Percentiles rank a stretch among this genome's conserved stretches.
Conservation (phyloP, 2,329 filamentous ascomycete species). For the Colletotrichum sp. region DNA sequence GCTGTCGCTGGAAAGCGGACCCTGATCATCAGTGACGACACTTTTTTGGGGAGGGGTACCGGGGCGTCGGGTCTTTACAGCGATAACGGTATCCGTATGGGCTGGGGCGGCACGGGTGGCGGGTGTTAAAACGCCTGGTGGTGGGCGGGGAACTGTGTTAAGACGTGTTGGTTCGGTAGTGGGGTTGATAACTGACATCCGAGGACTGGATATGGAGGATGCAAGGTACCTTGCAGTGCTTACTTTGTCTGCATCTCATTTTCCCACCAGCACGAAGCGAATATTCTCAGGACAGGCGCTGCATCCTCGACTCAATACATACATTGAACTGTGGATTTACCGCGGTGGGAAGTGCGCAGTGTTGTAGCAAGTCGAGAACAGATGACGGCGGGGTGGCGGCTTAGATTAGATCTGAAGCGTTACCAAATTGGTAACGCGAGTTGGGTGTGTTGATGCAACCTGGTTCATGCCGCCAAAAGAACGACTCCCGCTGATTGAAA, state of each 20-base stretch:
- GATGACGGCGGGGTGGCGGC: neutral
- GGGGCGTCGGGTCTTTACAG: neutral
- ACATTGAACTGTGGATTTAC: neutral
- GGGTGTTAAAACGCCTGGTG: neutral
- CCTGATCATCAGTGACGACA: neutral
- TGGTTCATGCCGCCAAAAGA: neutral
- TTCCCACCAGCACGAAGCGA: neutral
- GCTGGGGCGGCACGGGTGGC: neutral
- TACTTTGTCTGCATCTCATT: neutral
- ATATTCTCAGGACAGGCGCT: neutral
- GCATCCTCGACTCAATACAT: neutral
- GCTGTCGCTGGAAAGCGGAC: neutral
- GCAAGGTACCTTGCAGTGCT: neutral
- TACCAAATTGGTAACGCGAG: neutral
- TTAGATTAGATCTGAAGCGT: neutral
- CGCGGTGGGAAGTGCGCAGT: neutral
- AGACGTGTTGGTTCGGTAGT: neutral
- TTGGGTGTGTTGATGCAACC: neutral
- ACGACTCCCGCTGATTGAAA: neutral
- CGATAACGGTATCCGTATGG: neutral
- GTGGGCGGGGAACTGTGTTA: neutral
- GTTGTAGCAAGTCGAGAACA: neutral
- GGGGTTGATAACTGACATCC: conserved; percentile 2
- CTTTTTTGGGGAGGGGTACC: neutral
- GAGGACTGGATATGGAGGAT: neutral